These are phyloP conservation scores for Calonectria pteridis DNA, from an alignment of 2,329 filamentous ascomycete species.

Conservation along the genomic window DNA sequence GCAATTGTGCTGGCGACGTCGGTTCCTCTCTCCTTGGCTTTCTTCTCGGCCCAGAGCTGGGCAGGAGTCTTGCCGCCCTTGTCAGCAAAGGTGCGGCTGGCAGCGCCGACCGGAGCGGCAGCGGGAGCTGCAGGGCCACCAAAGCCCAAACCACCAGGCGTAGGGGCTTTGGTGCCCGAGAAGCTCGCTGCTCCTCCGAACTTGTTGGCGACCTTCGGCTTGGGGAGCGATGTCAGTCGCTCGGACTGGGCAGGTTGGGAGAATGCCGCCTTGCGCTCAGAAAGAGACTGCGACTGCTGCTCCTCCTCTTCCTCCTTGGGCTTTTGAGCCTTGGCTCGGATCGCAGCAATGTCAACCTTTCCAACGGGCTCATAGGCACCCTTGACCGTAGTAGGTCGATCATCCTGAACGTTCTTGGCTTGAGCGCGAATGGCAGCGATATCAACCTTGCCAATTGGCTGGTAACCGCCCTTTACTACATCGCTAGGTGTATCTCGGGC, in stretches of 20 bases:
- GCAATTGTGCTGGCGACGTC: constrained; percentile 56
- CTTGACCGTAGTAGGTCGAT: constrained; percentile 87
- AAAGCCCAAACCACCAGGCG: constrained; percentile 77
- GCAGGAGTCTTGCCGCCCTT: constrained; percentile 96
- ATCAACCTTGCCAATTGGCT: constrained; percentile 97
- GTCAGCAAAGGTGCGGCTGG: constrained; percentile 94
- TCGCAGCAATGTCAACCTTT: constrained; percentile 97
- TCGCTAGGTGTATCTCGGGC: constrained; percentile 62
- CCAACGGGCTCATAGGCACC: constrained; percentile 95
- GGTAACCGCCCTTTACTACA: constrained; percentile 87
- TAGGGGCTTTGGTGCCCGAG: constrained; percentile 88
- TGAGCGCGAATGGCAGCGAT: constrained; percentile 89
- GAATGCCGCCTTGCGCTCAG: constrained; percentile 84
- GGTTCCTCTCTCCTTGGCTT: constrained; percentile 80
- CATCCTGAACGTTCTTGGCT: constrained; percentile 77
- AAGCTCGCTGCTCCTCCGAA: constrained; percentile 82
- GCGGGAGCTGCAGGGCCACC: constrained; percentile 70
- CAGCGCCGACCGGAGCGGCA: constrained; percentile 75
- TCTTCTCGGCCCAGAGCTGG: constrained; percentile 97
- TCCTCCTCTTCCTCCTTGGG: constrained; percentile 57
- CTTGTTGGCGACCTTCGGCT: constrained; percentile 94
- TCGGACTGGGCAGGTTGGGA: constrained; percentile 72
- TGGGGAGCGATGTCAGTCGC: constrained; percentile 87
- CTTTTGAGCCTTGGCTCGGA: constrained; percentile 85
- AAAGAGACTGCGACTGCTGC: constrained; percentile 69